These are phyloP conservation scores for Candida parachauliodes DNA, from an alignment of 805 yeast genomes.

Conservation along the genomic window DNA sequence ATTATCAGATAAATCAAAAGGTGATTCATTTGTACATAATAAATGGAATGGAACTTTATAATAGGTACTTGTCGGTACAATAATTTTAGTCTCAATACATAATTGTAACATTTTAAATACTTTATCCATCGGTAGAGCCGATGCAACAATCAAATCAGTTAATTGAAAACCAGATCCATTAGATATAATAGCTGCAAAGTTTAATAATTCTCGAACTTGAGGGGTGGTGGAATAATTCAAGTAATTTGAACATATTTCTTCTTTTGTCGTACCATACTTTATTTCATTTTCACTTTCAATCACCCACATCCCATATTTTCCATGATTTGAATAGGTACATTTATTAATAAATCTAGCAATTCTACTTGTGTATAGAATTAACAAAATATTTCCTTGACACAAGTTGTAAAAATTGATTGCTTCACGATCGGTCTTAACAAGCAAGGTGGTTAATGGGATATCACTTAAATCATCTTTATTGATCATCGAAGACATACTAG, in stretches of 20 bases:
- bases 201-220: conserved; percentile 22
- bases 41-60: conserved; percentile 48
- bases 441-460: neutral
- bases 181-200: conserved; percentile 42
- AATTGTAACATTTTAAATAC: conserved; percentile 28
- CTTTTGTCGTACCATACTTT: conserved; percentile 2
- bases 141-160: conserved; percentile 36
- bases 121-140: conserved; percentile 29
- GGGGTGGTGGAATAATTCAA: conserved; percentile 14
- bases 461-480: neutral
- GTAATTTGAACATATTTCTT: conserved; percentile 18
- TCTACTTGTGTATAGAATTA: conserved; percentile 2
- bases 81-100: conserved; percentile 28
- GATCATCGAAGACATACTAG: conserved; percentile 9
- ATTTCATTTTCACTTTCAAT: neutral
- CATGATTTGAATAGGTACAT: conserved; percentile 5
- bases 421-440: conserved; percentile 1
- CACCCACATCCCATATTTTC: conserved; percentile 4
- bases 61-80: conserved; percentile 38
- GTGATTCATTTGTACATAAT: conserved; percentile 21
- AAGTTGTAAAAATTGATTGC: conserved; percentile 5
- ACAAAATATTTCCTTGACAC: conserved; percentile 4
- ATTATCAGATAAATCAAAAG: conserved; percentile 25
- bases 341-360: conserved; percentile 6
- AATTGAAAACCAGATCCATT: conserved; percentile 31